These are phyloP conservation scores for Kondoa malvinella DNA, from an alignment of 768 basidiomycete species.

Conservation along the genomic window DNA sequence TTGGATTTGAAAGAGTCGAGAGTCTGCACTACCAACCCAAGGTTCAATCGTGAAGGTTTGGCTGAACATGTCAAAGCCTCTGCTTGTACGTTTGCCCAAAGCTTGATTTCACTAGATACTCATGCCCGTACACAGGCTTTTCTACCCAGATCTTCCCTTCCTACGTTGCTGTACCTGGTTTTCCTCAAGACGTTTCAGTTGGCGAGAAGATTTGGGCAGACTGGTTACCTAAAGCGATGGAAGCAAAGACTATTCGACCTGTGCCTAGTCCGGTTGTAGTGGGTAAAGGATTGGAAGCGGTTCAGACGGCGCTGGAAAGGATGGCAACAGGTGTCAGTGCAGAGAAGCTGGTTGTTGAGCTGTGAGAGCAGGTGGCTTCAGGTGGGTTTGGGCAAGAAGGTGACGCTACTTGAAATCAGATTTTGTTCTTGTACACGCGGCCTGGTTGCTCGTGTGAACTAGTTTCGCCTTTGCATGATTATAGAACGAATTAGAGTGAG, in stretches of 20 bases:
- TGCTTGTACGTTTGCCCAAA: neutral
- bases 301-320: conserved; percentile 18
- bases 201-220: conserved; percentile 17
- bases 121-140: neutral
- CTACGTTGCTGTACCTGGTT: neutral
- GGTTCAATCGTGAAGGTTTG: neutral
- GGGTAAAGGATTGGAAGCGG: conserved; percentile 18
- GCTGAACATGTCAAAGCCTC: neutral
- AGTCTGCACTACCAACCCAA: neutral
- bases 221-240: conserved; percentile 20
- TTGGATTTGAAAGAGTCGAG: neutral
- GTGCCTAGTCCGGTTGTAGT: conserved; percentile 20
- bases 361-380: too few species aligned
- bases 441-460: too few species aligned
- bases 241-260: conserved; percentile 13
- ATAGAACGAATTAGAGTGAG: too few species aligned
- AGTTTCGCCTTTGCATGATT: too few species aligned
- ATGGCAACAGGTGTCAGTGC: conserved; percentile 21
- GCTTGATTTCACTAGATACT: neutral
- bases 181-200: neutral
- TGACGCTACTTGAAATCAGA: too few species aligned
- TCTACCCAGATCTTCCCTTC: neutral
- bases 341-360: conserved; percentile 19
- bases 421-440: too few species aligned
- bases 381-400: too few species aligned